Percentiles rank a stretch among this genome's conserved stretches.
These are phyloP conservation scores for Lolium perenne DNA, from an alignment of 176 grass and related monocot species.

Conservation along the genomic window DNA sequence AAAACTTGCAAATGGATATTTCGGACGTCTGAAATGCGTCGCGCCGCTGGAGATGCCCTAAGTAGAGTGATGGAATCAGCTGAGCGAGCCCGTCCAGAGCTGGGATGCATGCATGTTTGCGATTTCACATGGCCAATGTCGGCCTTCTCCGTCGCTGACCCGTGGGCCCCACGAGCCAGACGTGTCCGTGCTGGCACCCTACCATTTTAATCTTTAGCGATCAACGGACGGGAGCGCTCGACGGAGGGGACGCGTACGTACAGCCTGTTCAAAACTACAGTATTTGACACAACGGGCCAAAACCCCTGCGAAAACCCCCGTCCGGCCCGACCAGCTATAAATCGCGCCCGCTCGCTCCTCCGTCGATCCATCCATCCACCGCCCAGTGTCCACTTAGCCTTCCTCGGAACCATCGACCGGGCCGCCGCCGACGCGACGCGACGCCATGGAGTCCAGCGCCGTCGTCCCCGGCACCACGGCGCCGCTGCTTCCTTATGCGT, in stretches of 20 bases:
- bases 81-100: background rate
- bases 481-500: background rate
- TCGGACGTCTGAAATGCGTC: no score
- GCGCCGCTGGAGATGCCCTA: no score
- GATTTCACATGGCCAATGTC: background rate
- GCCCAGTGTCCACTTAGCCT: background rate
- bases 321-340: background rate
- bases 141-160: background rate
- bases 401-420: background rate
- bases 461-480: background rate
- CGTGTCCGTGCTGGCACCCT: background rate
- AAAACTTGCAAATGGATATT: no score
- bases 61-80: no score
- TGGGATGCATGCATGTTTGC: no score
- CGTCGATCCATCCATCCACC: background rate
- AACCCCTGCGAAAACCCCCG: background rate
- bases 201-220: background rate
- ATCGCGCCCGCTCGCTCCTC: background rate
- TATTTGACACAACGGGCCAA: background rate
- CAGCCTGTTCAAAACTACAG: background rate
- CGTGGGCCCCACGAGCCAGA: background rate
- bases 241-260: background rate
- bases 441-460: slow-evolving; percentile 21
- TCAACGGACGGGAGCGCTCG: background rate
- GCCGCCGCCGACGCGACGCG: background rate